Base-by-base conservation (phyloP, 2,329 filamentous ascomycete species). In the Thelonectria discophora region DNA sequence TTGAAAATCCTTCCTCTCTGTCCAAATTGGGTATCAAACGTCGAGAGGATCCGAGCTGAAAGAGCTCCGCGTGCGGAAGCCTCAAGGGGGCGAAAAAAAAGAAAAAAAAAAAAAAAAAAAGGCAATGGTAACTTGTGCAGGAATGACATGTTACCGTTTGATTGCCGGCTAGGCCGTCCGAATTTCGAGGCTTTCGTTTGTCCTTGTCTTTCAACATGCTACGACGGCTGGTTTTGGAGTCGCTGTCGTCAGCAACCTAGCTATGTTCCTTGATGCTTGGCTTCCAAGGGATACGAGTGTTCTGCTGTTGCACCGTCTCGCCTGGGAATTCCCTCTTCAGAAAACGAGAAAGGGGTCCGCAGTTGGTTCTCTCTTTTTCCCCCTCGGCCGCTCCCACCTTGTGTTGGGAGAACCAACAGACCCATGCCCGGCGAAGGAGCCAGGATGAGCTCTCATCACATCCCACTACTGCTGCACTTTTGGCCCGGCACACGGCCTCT, bases 371-470 rank as follows among this genome's bases (percentile, higher is more conserved):
- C 40, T 18, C 13, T 27, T 20, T 32, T 47, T 10, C 40, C 17
- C 18, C 40, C 32, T 32, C 39, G 10, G 10, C 39, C n/a, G 39
- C 47, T 47, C 27, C 32, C 43, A 34, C 30, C 18, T 52, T 17
- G 12, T 20, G 53, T 24, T 52, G 48, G 34, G 40, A 56, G 45
- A 47, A 30, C 46, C 2, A 30, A 39, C 47, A 30, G 20, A 51
- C 43, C 45, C 32, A 11, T 34, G 42, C 47, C 40, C n/a, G 21
- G 42, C 12, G 30, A 15, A 30, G 27, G 27, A 21, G 17, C 58
- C 48, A 56, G 58, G 53, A 46, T 50, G 43, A 40, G 17, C 21
- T 61, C 39, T 57, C 43, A 21, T 37, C 17, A 43, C 46, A 48
- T 30, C 57, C 27, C 40, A 37, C 34, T 34, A 30, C 42, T n/a